Base-by-base conservation (phyloP, 2,329 filamentous ascomycete genomes). In the Fusarium duplospermum region DNA sequence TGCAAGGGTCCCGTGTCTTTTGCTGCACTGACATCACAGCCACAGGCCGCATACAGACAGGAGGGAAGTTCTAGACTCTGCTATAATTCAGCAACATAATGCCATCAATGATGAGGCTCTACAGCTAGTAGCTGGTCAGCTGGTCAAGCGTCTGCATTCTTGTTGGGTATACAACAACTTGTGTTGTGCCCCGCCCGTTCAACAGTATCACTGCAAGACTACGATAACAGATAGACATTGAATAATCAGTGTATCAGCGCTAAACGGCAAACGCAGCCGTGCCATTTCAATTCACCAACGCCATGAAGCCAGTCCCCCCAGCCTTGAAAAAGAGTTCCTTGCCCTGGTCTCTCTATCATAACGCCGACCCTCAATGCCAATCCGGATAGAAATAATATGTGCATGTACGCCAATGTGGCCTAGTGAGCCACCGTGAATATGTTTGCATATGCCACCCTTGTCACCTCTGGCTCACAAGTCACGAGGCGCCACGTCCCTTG, bases 401-500 rank as follows among this genome's bases (percentile, higher is more conserved):
- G 62, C 63, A 52, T 54, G 52, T 64, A 64, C 54, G 52, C 29
- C 36, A 33, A 38, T 52, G 22, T 27, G 11, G 36, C 35, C 62
- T 40, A 24, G 6, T 27, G 22, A 42, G 20, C 22, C 6, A 16
- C 22, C 18, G 18, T 18, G 24, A 24, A 27, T 27, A 27, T 40
- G 16, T 18, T 47, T 45, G 33, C 61, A 52, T 40, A 27, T 58
- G 24, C 18, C 61, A n/a, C 18, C 29, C 8, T 56, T 38, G 9
- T 16, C 6, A 3, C 22, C 22, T 20, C 56, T 50, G 31, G 50
- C 47, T 65, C 40, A 78, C 59, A 79, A 67, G 22, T 78, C 77
- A 20, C 69, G 73, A 18, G 77, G 76, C 4, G 71, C 76, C 7
- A 76, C 70, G 38, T 81, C 82, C 62, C 81, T 75, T 7, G 82